phyloP scores from a whole-genome alignment of 192 early-diverging fungal species.

The Backusella morwellensis region DNA sequence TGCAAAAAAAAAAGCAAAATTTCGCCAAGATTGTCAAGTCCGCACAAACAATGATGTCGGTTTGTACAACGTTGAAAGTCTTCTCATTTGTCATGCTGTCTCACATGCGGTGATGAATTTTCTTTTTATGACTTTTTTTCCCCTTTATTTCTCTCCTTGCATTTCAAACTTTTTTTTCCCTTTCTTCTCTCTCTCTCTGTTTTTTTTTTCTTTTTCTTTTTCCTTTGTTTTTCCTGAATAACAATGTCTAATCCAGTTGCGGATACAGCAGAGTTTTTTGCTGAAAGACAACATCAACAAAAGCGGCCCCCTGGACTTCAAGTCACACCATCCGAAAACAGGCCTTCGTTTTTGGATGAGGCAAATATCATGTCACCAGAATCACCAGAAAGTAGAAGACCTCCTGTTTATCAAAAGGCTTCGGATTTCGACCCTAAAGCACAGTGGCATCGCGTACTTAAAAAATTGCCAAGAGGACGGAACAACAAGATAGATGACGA shows the following conservation, averaged over 20 bases:
- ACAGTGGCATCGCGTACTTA: not conserved
- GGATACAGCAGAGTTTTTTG: constrained; percentile 25
- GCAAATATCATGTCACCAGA: not conserved
- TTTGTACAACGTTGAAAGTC: not conserved
- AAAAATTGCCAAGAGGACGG: not conserved
- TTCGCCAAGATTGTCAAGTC: not conserved
- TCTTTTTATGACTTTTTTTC: not conserved
- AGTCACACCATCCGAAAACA: not conserved
- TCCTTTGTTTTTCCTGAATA: not conserved
- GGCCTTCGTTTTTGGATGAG: not conserved
- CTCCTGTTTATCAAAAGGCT: not conserved
- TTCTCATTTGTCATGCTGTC: not conserved
- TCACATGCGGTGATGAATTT: not conserved
- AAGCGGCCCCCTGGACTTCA: not conserved
- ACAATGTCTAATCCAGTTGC: constrained; percentile 27
- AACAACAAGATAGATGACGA: not conserved
- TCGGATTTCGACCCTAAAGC: not conserved
- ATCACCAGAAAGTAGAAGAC: not conserved
- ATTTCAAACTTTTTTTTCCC: not conserved
- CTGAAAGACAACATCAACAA: not conserved
- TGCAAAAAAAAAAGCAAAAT: not conserved
- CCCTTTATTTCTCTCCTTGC: not conserved
- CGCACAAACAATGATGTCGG: not conserved
- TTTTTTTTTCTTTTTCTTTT: not conserved
- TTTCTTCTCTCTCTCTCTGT: not conserved